Percentiles rank a stretch among this genome's conserved stretches.
Conservation (phyloP, 1,284 basidiomycete genomes). For the Neonothopanus nambi region DNA sequence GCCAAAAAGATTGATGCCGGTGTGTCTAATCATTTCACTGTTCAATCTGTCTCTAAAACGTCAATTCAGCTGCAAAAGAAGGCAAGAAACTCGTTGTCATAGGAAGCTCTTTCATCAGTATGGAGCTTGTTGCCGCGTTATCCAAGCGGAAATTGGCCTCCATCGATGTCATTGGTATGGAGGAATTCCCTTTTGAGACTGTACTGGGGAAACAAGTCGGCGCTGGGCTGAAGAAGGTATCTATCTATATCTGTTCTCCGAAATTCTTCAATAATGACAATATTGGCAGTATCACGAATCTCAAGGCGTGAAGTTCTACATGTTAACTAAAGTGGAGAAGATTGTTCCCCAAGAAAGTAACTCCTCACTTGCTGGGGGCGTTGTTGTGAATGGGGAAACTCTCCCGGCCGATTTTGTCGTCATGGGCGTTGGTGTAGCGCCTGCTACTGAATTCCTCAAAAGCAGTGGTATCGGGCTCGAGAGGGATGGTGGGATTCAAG, state of each 20-base stretch:
- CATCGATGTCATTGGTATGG: constrained; percentile 85
- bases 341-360: constrained; percentile 62
- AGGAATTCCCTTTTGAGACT: constrained; percentile 79
- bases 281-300: constrained; percentile 68
- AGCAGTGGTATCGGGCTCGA: constrained; percentile 70
- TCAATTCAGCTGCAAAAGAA: constrained; percentile 51
- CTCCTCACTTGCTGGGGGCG: constrained; percentile 49
- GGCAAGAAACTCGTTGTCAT: constrained; percentile 84
- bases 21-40: constrained; percentile 24
- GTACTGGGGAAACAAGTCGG: constrained; percentile 86
- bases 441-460: constrained; percentile 84
- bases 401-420: constrained; percentile 81
- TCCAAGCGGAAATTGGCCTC: constrained; percentile 75
- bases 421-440: constrained; percentile 88
- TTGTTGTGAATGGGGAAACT: constrained; percentile 71
- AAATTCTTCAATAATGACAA: neutral
- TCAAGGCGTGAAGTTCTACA: constrained; percentile 84
- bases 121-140: constrained; percentile 85
- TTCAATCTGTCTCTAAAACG: neutral
- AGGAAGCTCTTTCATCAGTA: constrained; percentile 91
- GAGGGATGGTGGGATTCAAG: constrained; percentile 79
- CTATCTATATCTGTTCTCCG: constrained; percentile 12
- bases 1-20: constrained; percentile 77
- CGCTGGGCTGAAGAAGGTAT: constrained; percentile 74
- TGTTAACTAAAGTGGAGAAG: constrained; percentile 73